Percentiles rank a stretch among this genome's conserved stretches.
phyloP scores from a whole-genome alignment of 805 yeast genomes.

The Saturnispora sanitii region DNA sequence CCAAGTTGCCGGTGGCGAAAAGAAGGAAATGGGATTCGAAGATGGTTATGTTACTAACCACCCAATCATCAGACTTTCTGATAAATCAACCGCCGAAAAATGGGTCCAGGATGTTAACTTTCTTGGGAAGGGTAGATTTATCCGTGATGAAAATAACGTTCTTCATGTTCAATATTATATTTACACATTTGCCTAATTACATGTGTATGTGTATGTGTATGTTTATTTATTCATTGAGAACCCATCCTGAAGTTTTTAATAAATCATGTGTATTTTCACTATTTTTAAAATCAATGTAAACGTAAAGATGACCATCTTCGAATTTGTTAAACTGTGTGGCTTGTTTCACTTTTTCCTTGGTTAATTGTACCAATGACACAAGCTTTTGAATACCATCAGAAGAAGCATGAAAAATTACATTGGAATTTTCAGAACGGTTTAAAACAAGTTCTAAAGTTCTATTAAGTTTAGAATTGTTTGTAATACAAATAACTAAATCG shows the following conservation, averaged over 20 bases:
- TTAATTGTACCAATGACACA: conserved; percentile 5
- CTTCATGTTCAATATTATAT: conserved; percentile 36
- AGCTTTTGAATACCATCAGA: conserved; percentile 5
- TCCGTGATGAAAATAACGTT: conserved; percentile 35
- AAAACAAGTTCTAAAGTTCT: conserved; percentile 2
- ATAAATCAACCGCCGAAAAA: conserved; percentile 32
- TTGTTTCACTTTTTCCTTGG: not conserved
- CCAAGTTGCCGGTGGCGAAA: conserved; percentile 29
- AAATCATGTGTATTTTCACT: not conserved
- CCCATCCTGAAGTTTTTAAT: conserved; percentile 3
- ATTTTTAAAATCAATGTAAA: conserved; percentile 1
- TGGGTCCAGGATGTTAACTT: conserved; percentile 45
- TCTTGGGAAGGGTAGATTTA: conserved; percentile 51
- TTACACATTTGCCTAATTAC: conserved; percentile 8
- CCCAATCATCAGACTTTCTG: conserved; percentile 37
- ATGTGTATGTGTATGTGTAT: too few relatives aligned
- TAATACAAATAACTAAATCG: not conserved
- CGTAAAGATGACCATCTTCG: conserved; percentile 1
- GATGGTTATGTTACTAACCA: conserved; percentile 41
- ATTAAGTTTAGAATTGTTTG: conserved; percentile 3
- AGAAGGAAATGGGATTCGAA: conserved; percentile 28
- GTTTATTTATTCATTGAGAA: too few relatives aligned
- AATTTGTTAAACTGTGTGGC: conserved; percentile 2
- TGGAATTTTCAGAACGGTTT: not conserved
- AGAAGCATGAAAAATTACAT: conserved; percentile 1